These are phyloP conservation scores for Exophiala bonariae DNA, from an alignment of 2,329 filamentous ascomycete genomes.

Conservation along the genomic window DNA sequence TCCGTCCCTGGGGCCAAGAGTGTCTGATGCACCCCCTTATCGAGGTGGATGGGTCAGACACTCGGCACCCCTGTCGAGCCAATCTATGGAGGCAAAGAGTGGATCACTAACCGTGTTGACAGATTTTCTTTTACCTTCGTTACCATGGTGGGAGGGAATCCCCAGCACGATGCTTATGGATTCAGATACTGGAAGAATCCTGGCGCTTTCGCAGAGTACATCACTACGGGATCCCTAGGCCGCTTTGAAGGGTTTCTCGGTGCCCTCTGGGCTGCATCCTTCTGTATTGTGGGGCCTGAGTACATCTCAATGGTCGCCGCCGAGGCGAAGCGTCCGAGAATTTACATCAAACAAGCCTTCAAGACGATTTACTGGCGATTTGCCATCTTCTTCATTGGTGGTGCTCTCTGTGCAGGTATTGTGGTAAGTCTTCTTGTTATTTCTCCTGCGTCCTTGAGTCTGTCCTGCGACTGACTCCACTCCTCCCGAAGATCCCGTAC, in stretches of 20 bases:
- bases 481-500: constrained; percentile 13
- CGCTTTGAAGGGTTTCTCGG: constrained; percentile 55
- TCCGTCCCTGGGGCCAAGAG: background rate
- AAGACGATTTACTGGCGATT: constrained; percentile 76
- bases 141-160: constrained; percentile 78
- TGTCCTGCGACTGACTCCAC: no score
- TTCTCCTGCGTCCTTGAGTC: no score
- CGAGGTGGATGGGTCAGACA: background rate
- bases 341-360: constrained; percentile 69
- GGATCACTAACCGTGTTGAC: no score
- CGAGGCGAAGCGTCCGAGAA: constrained; percentile 67
- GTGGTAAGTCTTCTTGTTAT: constrained; percentile 44
- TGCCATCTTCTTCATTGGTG: constrained; percentile 70
- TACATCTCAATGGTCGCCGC: constrained; percentile 63
- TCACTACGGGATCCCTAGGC: constrained; percentile 62
- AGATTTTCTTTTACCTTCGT: constrained; percentile 70
- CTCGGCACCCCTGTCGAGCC: no score
- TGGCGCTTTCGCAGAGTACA: constrained; percentile 64
- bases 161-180: constrained; percentile 65
- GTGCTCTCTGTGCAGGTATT: constrained; percentile 68
- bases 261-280: constrained; percentile 69
- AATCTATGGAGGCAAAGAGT: no score
- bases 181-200: constrained; percentile 66
- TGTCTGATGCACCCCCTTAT: background rate
- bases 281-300: constrained; percentile 65